phyloP scores from a whole-genome alignment of 1,284 basidiomycete species.

The Gomphus bonarii region DNA sequence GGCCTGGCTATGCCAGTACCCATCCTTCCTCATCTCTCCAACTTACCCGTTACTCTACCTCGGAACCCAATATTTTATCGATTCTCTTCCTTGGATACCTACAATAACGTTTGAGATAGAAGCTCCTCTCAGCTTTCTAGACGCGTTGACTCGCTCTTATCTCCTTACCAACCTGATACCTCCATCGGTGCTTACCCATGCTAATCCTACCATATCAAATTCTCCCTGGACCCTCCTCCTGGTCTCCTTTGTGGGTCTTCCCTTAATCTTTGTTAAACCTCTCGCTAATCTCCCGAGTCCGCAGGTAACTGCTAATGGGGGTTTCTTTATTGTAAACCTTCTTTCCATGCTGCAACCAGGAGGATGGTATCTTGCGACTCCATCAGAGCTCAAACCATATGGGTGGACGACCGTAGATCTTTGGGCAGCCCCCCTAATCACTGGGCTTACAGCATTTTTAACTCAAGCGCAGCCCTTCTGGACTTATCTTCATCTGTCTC shows the following conservation, averaged over 20 bases:
- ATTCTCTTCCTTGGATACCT: slow-evolving; percentile 47
- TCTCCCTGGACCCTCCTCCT: slow-evolving; percentile 67
- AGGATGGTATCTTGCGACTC: slow-evolving; percentile 50
- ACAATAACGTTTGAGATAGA: slow-evolving; percentile 40
- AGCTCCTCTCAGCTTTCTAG: slow-evolving; percentile 51
- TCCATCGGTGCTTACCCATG: slow-evolving; percentile 42
- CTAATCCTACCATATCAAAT: slow-evolving; percentile 35
- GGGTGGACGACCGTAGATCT: slow-evolving; percentile 69
- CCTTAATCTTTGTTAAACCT: background rate
- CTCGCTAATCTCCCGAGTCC: background rate
- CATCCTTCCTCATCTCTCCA: slow-evolving; percentile 63
- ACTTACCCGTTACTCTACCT: slow-evolving; percentile 46
- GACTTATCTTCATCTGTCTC: slow-evolving; percentile 43
- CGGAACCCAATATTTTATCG: slow-evolving; percentile 44
- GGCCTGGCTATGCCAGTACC: slow-evolving; percentile 49
- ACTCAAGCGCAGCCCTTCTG: slow-evolving; percentile 74
- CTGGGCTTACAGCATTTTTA: slow-evolving; percentile 59
- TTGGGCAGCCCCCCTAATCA: slow-evolving; percentile 64
- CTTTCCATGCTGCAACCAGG: slow-evolving; percentile 61
- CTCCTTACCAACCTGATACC: slow-evolving; percentile 66
- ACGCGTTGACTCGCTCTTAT: slow-evolving; percentile 58
- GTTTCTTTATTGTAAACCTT: slow-evolving; percentile 61
- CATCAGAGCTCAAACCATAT: slow-evolving; percentile 56
- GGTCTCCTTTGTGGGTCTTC: slow-evolving; percentile 46
- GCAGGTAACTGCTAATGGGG: slow-evolving; percentile 59